These are phyloP conservation scores for Claviceps citrina DNA, from an alignment of 2,329 filamentous ascomycete genomes.

Conservation along the genomic window DNA sequence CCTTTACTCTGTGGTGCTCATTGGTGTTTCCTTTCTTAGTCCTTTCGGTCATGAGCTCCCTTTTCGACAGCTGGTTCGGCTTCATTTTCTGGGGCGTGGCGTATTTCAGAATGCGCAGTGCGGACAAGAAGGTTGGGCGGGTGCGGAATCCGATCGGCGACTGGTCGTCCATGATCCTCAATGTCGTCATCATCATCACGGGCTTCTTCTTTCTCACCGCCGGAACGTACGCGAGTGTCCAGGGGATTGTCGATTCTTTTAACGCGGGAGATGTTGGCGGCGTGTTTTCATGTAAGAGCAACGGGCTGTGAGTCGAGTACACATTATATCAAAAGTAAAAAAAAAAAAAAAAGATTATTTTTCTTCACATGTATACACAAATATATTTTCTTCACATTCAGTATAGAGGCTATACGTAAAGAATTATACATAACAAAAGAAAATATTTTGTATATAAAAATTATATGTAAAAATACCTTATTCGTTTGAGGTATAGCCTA, in stretches of 20 bases:
- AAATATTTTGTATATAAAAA: too few relatives aligned
- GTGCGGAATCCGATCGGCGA: constrained; percentile 35
- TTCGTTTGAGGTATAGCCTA: too few relatives aligned
- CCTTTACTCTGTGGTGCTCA: neutral
- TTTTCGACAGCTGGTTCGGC: constrained; percentile 86
- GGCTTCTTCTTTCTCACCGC: constrained; percentile 69
- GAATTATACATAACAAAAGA: too few relatives aligned
- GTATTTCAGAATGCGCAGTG: constrained; percentile 60
- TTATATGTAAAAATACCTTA: too few relatives aligned
- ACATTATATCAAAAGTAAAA: neutral
- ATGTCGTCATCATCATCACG: constrained; percentile 55
- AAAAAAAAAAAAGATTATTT: neutral
- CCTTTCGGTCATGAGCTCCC: constrained; percentile 63
- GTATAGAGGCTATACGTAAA: too few relatives aligned
- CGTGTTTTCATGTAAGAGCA: constrained; percentile 59
- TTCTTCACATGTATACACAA: neutral
- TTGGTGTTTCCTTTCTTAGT: constrained; percentile 18
- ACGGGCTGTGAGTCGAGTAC: constrained; percentile 37
- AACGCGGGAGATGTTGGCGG: constrained; percentile 45
- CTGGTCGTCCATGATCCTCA: constrained; percentile 44
- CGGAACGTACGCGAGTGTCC: constrained; percentile 67
- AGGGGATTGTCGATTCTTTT: constrained; percentile 63
- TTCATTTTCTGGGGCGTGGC: constrained; percentile 91
- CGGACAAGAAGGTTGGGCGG: constrained; percentile 39
- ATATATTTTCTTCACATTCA: too few relatives aligned